Evolutionary conservation across 768 basidiomycete genomes (phyloP).

Genomic region (Mycena kentingensis): DNA sequence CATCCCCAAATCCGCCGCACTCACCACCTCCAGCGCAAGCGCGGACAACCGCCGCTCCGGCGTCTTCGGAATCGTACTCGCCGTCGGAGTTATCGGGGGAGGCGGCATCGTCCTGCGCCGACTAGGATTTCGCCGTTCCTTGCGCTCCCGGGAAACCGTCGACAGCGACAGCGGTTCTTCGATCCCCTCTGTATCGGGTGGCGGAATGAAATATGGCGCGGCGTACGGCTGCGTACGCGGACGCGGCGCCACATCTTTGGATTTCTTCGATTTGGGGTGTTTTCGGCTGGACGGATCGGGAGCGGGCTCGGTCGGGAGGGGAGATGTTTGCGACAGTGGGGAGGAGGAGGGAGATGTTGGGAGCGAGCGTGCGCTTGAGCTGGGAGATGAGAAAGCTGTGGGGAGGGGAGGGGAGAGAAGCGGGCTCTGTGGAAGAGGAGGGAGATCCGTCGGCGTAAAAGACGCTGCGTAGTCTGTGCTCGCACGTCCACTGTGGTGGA

Average conservation of each 20-base stretch:
- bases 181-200: conserved; percentile 14
- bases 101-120: conserved; percentile 12
- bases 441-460: not conserved
- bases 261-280: not conserved
- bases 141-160: not conserved
- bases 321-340: not conserved
- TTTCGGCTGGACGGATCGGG: not conserved
- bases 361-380: not conserved
- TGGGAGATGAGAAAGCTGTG: not conserved
- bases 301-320: not conserved
- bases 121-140: conserved; percentile 3
- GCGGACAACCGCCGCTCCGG: not conserved
- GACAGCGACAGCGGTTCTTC: conserved; percentile 9
- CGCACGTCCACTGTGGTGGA: not conserved
- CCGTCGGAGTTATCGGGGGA: not conserved
- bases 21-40: not conserved
- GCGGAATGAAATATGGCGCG: conserved; percentile 21
- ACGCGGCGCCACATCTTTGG: not conserved
- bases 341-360: not conserved
- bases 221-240: conserved; percentile 22
- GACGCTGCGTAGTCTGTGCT: not conserved
- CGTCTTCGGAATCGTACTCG: not conserved
- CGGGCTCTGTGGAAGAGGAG: not conserved
- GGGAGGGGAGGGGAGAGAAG: not conserved
- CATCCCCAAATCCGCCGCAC: not conserved